Evolutionary conservation across 164 flowering plant species (phyloP).

Genomic region (Cinnamomum chago): DNA sequence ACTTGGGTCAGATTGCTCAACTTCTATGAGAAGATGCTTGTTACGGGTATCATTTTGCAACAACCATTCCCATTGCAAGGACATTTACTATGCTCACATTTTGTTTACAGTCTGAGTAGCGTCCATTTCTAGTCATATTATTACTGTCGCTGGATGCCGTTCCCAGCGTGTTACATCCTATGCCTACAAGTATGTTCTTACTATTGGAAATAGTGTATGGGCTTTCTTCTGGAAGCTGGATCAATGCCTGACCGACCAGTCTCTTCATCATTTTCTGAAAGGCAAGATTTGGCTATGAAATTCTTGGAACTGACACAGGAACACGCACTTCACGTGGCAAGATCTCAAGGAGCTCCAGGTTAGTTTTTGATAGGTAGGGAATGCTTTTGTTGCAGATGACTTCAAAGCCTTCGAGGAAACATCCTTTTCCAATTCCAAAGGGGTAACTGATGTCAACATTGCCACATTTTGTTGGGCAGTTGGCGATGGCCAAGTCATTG

Average conservation of each 20-base stretch:
- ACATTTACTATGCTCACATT: not conserved
- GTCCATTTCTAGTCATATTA: not conserved
- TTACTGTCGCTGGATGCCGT: not conserved
- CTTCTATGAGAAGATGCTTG: not conserved
- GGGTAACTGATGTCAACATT: conserved; percentile 1
- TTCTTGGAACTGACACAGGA: not conserved
- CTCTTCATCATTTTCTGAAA: too few species aligned
- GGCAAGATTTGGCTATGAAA: not conserved
- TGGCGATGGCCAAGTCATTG: not conserved
- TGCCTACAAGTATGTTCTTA: not conserved
- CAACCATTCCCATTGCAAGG: conserved; percentile 8
- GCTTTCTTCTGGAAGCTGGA: conserved; percentile 1
- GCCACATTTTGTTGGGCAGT: conserved; percentile 3
- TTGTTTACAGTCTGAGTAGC: not conserved
- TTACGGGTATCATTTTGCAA: not conserved
- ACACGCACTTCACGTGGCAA: not conserved
- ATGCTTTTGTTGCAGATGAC: not conserved
- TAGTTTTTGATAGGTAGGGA: not conserved
- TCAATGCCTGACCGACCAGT: too few species aligned
- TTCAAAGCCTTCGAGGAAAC: conserved; percentile 3
- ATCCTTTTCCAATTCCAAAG: conserved; percentile 1
- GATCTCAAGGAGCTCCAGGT: conserved; percentile 3
- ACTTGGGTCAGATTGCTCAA: not conserved
- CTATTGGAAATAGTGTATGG: not conserved
- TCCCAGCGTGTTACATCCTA: not conserved